These are phyloP conservation scores for Tetrahymena thermophila DNA, from an alignment of 73 alveolate species.

Conservation along the genomic window DNA sequence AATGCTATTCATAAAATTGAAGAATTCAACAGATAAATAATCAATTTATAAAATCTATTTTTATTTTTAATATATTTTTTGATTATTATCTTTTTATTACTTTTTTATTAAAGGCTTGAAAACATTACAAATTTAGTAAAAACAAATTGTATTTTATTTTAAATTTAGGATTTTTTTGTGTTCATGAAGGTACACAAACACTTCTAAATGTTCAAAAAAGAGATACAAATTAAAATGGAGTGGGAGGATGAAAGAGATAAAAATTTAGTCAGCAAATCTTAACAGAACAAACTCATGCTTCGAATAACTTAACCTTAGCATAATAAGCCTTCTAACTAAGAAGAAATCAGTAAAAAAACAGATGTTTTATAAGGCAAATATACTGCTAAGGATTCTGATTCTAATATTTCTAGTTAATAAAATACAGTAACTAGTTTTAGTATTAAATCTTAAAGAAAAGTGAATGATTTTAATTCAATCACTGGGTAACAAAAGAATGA, in stretches of 20 bases:
- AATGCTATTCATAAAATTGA: too few species aligned
- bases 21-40: too few species aligned
- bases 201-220: background rate
- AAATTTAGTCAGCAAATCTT: background rate
- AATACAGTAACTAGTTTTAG: background rate
- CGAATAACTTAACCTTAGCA: background rate
- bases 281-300: background rate
- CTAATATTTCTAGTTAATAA: background rate
- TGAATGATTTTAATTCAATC: background rate
- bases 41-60: too few species aligned
- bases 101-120: too few species aligned
- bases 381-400: background rate
- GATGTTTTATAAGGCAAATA: background rate
- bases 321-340: background rate
- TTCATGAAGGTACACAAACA: background rate
- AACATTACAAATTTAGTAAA: background rate
- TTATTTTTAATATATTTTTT: too few species aligned
- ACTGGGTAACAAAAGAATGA: background rate
- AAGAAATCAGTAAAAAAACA: background rate
- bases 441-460: background rate
- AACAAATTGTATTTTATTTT: background rate
- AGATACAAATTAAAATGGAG: background rate
- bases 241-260: background rate
- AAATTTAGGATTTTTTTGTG: background rate
- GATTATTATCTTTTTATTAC: too few species aligned